These are phyloP conservation scores for Aspergillus sp. DNA, from an alignment of 2,329 filamentous ascomycete genomes.

Conservation along the genomic window DNA sequence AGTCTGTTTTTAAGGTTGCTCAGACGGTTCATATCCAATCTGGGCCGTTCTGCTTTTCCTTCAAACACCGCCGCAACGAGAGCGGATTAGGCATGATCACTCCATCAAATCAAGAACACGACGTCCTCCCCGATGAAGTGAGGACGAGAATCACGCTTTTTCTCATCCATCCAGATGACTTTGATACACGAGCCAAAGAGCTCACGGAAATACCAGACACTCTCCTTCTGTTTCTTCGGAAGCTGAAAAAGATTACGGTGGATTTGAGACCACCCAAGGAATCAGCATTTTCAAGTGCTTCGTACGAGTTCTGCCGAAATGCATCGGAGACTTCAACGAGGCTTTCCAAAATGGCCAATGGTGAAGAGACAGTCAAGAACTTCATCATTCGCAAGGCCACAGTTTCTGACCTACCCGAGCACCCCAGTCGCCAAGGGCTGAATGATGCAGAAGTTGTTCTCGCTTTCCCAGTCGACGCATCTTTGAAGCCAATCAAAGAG, in stretches of 20 bases:
- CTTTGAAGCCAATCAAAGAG: neutral
- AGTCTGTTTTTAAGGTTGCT: conserved; percentile 29
- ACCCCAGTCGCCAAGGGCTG: neutral
- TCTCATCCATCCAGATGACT: neutral
- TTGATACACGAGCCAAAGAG: neutral
- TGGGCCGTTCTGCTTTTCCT: conserved; percentile 29
- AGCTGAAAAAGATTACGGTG: neutral
- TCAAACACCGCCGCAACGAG: conserved; percentile 16
- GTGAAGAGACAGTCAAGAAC: neutral
- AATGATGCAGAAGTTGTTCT: neutral
- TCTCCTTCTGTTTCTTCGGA: neutral
- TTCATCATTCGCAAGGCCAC: neutral
- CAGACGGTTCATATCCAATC: conserved; percentile 33
- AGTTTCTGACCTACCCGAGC: neutral
- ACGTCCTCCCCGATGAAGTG: neutral
- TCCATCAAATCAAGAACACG: neutral
- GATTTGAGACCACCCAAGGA: neutral
- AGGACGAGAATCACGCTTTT: neutral
- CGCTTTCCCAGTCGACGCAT: neutral
- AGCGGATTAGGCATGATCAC: neutral
- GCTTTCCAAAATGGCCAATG: neutral
- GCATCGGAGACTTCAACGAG: neutral
- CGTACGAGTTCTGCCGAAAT: neutral
- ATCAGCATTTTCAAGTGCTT: neutral
- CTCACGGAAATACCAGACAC: neutral